phyloP scores from a whole-genome alignment of 1,284 basidiomycete genomes.

The Wallemia ichthyophaga region DNA sequence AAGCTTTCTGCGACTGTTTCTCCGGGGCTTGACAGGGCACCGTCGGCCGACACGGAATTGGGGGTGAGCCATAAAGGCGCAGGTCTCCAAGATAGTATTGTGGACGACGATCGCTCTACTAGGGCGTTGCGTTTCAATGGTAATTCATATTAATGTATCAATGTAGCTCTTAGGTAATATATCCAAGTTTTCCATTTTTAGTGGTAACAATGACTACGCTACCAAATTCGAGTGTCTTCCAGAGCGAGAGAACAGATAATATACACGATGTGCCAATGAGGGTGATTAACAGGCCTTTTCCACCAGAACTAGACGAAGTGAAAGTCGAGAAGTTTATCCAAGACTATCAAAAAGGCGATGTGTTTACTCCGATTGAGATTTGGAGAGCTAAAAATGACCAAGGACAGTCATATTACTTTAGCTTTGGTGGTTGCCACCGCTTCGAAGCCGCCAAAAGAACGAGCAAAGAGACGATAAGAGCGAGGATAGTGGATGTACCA shows the following conservation, averaged over 20 bases:
- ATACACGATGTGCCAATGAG: conserved; percentile 14
- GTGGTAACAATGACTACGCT: neutral
- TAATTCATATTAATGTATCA: too few relatives aligned
- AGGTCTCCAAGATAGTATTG: neutral
- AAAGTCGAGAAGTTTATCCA: conserved; percentile 17
- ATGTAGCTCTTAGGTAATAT: too few relatives aligned
- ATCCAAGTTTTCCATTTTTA: too few relatives aligned
- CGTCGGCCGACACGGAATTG: neutral
- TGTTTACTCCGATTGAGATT: conserved; percentile 18
- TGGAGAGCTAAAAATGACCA: conserved; percentile 13
- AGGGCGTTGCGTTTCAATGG: neutral
- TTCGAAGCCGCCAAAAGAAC: conserved; percentile 18
- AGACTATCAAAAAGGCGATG: conserved; percentile 15
- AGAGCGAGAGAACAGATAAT: neutral
- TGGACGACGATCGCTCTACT: neutral
- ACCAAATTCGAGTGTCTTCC: neutral
- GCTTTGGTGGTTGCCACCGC: conserved; percentile 18
- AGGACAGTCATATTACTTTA: conserved; percentile 16
- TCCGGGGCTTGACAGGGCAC: too few relatives aligned
- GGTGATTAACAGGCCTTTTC: conserved; percentile 17
- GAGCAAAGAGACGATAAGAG: conserved; percentile 13
- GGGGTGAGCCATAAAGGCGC: neutral
- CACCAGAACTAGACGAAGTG: conserved; percentile 15
- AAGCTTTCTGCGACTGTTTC: neutral
- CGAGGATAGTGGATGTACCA: conserved; percentile 17